Conservation (phyloP, 208 protist genomes). For the Endotrypanum monterogeii region DNA sequence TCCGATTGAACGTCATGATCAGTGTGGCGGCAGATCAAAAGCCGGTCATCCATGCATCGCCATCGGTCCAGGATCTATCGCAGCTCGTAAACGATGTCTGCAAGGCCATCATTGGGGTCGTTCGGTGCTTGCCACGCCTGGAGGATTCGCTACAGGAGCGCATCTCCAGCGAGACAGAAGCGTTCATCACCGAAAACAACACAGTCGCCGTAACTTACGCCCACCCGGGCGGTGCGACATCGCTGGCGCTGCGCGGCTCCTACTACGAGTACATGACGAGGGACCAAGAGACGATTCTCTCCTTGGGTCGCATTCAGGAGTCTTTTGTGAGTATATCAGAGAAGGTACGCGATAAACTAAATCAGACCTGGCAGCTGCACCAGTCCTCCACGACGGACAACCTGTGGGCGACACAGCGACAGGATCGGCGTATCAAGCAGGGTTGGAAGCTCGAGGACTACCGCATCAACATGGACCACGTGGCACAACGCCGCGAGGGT, state of each 20-base stretch:
- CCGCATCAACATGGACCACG: slow-evolving; percentile 94
- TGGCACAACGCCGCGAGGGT: slow-evolving; percentile 91
- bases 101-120: slow-evolving; percentile 92
- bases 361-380: slow-evolving; percentile 95
- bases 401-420: slow-evolving; percentile 94
- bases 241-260: slow-evolving; percentile 61
- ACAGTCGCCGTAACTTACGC: slow-evolving; percentile 56
- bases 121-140: slow-evolving; percentile 89
- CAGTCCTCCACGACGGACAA: slow-evolving; percentile 95
- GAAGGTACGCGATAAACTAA: slow-evolving; percentile 94
- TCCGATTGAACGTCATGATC: slow-evolving; percentile 95
- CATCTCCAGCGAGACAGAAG: slow-evolving; percentile 55
- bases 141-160: slow-evolving; percentile 71
- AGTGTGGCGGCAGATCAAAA: slow-evolving; percentile 73
- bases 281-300: slow-evolving; percentile 94
- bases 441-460: slow-evolving; percentile 95
- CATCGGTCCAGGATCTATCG: slow-evolving; percentile 88
- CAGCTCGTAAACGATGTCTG: slow-evolving; percentile 91
- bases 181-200: slow-evolving; percentile 59
- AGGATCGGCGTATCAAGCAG: slow-evolving; percentile 93
- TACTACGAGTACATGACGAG: slow-evolving; percentile 96
- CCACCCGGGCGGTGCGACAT: slow-evolving; percentile 50
- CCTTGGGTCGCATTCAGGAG: slow-evolving; percentile 87
- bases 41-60: slow-evolving; percentile 89
- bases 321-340: slow-evolving; percentile 91